Percentiles rank a stretch among this genome's conserved stretches.
Conservation (phyloP, 106 monocot species). For the Amphibolis antarctica region DNA sequence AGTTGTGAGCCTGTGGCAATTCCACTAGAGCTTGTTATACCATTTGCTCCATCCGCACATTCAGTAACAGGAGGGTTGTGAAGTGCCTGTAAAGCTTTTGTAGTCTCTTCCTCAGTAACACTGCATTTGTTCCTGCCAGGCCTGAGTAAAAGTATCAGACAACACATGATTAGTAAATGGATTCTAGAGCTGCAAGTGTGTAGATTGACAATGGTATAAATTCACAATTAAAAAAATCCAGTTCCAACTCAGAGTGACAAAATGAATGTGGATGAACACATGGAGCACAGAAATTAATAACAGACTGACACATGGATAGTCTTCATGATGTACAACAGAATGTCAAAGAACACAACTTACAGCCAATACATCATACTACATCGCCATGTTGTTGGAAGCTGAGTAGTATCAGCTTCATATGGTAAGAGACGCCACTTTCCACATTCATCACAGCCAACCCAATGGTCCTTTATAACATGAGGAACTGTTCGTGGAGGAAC, state of each 20-base stretch:
- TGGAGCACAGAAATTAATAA: too few relatives aligned
- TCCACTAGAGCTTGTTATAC: slow-evolving; percentile 12
- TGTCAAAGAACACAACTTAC: slow-evolving; percentile 15
- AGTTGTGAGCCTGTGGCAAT: slow-evolving; percentile 4
- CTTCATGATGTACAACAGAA: slow-evolving; percentile 1
- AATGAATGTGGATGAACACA: too few relatives aligned
- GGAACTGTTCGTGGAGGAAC: slow-evolving; percentile 28
- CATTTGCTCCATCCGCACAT: slow-evolving; percentile 4
- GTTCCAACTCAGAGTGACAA: too few relatives aligned
- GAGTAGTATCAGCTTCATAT: slow-evolving; percentile 11
- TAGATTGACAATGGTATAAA: too few relatives aligned
- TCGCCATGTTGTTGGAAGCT: slow-evolving; percentile 23
- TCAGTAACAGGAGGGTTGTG: slow-evolving; percentile 20
- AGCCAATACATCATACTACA: slow-evolving; percentile 33
- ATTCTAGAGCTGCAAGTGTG: background rate
- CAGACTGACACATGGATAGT: background rate
- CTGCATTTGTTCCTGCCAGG: slow-evolving; percentile 40
- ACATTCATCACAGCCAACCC: slow-evolving; percentile 32
- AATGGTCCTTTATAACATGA: slow-evolving; percentile 29
- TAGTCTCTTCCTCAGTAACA: slow-evolving; percentile 34
- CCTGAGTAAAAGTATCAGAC: slow-evolving; percentile 13
- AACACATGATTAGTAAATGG: slow-evolving; percentile 4
- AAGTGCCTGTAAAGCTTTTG: slow-evolving; percentile 27
- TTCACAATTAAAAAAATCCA: too few relatives aligned
- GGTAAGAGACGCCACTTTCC: slow-evolving; percentile 32